Percentiles rank a stretch among this genome's conserved stretches.
Evolutionary conservation across 495 filamentous ascomycete genomes (phyloP).

Genomic region (Chaetomium tenue): DNA sequence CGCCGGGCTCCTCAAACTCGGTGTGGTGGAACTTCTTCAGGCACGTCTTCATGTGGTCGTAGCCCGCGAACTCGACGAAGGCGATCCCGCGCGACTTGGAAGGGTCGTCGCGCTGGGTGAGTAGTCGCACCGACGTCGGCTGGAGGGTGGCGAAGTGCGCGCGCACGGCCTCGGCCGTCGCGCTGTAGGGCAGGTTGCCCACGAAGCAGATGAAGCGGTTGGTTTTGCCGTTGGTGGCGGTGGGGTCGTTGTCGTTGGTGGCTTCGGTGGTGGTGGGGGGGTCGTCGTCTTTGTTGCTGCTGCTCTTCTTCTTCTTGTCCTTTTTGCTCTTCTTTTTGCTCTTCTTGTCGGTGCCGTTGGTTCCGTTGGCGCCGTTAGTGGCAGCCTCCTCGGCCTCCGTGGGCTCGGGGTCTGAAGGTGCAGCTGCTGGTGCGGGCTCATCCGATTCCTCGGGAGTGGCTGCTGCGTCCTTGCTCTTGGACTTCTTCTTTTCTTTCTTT

Average conservation of each 20-base stretch:
- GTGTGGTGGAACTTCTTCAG: slow-evolving; percentile 86
- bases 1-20: slow-evolving; percentile 63
- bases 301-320: slow-evolving; percentile 21
- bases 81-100: slow-evolving; percentile 78
- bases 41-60: slow-evolving; percentile 91
- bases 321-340: slow-evolving; percentile 33
- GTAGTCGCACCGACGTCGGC: slow-evolving; percentile 70
- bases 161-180: slow-evolving; percentile 62
- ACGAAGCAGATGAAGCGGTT: slow-evolving; percentile 83
- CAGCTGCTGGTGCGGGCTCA: background rate
- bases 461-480: slow-evolving; percentile 25
- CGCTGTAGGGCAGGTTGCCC: slow-evolving; percentile 85
- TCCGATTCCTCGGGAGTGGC: slow-evolving; percentile 18
- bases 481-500: slow-evolving; percentile 47
- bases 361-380: slow-evolving; percentile 20
- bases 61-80: slow-evolving; percentile 88
- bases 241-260: slow-evolving; percentile 27
- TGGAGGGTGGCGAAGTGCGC: slow-evolving; percentile 75
- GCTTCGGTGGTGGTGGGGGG: background rate
- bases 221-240: slow-evolving; percentile 40
- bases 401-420: background rate
- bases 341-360: slow-evolving; percentile 31
- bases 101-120: slow-evolving; percentile 66
- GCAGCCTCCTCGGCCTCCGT: slow-evolving; percentile 13
- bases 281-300: slow-evolving; percentile 9